These are phyloP conservation scores for Arctostaphylos glauca DNA, from an alignment of 148 eudicot species.

Conservation along the genomic window DNA sequence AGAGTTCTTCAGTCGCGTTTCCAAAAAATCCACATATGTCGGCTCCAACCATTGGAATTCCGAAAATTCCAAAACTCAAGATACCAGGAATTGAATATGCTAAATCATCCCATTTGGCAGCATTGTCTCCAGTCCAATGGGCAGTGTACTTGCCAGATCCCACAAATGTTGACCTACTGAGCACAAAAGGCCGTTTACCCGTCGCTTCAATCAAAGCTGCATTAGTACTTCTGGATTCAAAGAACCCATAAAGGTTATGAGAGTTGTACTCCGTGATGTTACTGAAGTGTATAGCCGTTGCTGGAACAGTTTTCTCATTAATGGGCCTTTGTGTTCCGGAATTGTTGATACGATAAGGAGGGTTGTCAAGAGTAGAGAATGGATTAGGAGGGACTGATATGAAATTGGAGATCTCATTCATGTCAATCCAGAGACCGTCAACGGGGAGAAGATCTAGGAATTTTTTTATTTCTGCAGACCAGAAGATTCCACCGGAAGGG, in stretches of 20 bases:
- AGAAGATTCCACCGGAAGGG: conserved; percentile 45
- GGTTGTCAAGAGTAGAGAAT: conserved; percentile 59
- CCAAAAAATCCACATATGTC: conserved; percentile 78
- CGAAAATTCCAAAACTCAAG: conserved; percentile 67
- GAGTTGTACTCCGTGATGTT: conserved; percentile 51
- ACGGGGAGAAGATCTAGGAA: conserved; percentile 53
- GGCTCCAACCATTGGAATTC: conserved; percentile 86
- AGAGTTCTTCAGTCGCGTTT: conserved; percentile 82
- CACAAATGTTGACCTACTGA: conserved; percentile 72
- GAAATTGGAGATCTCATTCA: conserved; percentile 85
- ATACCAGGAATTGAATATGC: conserved; percentile 68
- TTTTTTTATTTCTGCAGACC: conserved; percentile 59
- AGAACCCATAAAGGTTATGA: conserved; percentile 67
- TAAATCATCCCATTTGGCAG: conserved; percentile 74
- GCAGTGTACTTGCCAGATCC: conserved; percentile 83
- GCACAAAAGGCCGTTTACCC: conserved; percentile 63
- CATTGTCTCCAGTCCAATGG: conserved; percentile 95
- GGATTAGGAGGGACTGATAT: conserved; percentile 39
- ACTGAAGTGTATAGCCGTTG: conserved; percentile 50
- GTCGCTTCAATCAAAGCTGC: conserved; percentile 45
- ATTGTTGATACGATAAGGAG: conserved; percentile 72
- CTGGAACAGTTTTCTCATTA: conserved; percentile 53
- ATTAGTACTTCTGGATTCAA: conserved; percentile 60
- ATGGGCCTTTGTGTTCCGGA: conserved; percentile 47
- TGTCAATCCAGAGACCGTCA: conserved; percentile 92